These are phyloP conservation scores for Mollisia scopiformis DNA, from an alignment of 2,329 filamentous ascomycete species.

Conservation along the genomic window DNA sequence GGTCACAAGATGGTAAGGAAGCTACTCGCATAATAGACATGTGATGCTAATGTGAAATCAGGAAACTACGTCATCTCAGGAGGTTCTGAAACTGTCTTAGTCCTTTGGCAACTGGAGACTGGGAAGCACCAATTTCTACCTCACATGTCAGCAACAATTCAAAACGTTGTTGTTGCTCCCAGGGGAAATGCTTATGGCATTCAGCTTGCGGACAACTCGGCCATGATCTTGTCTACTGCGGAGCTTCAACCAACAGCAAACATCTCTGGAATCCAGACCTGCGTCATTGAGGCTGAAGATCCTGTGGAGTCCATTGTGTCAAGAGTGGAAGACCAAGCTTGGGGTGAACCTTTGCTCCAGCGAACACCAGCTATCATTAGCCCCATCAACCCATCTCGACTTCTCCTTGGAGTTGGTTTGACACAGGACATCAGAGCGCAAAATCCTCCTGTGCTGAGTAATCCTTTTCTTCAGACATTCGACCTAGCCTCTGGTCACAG, in stretches of 20 bases:
- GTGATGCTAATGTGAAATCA: constrained; percentile 46
- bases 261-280: constrained; percentile 78
- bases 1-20: constrained; percentile 81
- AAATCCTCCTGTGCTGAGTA: constrained; percentile 50
- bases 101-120: constrained; percentile 93
- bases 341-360: constrained; percentile 32
- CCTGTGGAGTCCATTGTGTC: constrained; percentile 57
- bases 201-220: constrained; percentile 88
- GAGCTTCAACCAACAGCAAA: constrained; percentile 85
- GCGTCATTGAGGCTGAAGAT: constrained; percentile 51
- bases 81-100: constrained; percentile 84
- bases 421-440: constrained; percentile 60
- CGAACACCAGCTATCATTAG: constrained; percentile 63
- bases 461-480: constrained; percentile 79
- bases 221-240: constrained; percentile 86
- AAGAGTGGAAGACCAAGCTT: constrained; percentile 43
- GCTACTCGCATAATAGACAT: background rate
- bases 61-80: constrained; percentile 94
- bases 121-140: constrained; percentile 81
- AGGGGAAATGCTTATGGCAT: constrained; percentile 80
- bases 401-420: constrained; percentile 70
- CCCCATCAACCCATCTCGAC: constrained; percentile 62
- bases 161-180: constrained; percentile 81
- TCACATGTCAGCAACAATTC: constrained; percentile 85
- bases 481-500: constrained; percentile 81